A percentile compares a stretch with the other conserved stretches of the same genome.
These are phyloP conservation scores for Madurella mycetomatis DNA, from an alignment of 2,329 filamentous ascomycete genomes.

Conservation along the genomic window DNA sequence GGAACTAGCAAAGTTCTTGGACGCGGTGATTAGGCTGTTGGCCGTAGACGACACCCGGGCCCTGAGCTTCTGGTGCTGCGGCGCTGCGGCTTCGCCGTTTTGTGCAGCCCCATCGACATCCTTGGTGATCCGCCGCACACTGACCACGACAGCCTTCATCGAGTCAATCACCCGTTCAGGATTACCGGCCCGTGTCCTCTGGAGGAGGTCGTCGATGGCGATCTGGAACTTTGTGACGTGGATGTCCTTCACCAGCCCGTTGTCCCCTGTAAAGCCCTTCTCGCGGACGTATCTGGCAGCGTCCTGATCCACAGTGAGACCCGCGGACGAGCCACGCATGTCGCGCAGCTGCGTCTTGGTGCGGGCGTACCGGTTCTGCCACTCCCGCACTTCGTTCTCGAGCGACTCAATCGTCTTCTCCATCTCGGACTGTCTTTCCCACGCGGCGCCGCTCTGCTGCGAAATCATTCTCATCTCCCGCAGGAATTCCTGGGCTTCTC, in stretches of 20 bases:
- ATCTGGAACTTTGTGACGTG: conserved; percentile 95
- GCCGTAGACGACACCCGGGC: conserved; percentile 84
- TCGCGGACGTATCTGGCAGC: conserved; percentile 63
- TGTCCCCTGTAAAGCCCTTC: conserved; percentile 62
- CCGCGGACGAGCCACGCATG: conserved; percentile 75
- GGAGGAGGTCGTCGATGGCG: conserved; percentile 84
- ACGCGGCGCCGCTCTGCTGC: conserved; percentile 69
- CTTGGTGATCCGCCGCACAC: conserved; percentile 78
- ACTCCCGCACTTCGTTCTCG: conserved; percentile 79
- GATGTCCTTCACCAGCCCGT: conserved; percentile 81
- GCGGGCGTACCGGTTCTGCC: conserved; percentile 84
- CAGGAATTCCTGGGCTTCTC: conserved; percentile 77
- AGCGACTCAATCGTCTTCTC: conserved; percentile 69
- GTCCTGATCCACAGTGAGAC: conserved; percentile 64
- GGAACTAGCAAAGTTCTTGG: conserved; percentile 82
- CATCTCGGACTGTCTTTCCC: conserved; percentile 77
- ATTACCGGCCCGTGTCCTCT: conserved; percentile 67
- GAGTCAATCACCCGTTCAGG: conserved; percentile 72
- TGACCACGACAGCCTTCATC: conserved; percentile 81
- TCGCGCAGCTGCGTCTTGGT: conserved; percentile 82
- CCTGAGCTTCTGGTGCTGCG: conserved; percentile 65
- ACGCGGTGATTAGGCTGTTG: conserved; percentile 91
- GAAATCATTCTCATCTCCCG: conserved; percentile 86
- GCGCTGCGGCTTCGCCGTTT: conserved; percentile 46
- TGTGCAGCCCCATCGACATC: conserved; percentile 62